phyloP scores from a whole-genome alignment of 2,329 filamentous ascomycete species.

The Aureobasidium subglaciale region DNA sequence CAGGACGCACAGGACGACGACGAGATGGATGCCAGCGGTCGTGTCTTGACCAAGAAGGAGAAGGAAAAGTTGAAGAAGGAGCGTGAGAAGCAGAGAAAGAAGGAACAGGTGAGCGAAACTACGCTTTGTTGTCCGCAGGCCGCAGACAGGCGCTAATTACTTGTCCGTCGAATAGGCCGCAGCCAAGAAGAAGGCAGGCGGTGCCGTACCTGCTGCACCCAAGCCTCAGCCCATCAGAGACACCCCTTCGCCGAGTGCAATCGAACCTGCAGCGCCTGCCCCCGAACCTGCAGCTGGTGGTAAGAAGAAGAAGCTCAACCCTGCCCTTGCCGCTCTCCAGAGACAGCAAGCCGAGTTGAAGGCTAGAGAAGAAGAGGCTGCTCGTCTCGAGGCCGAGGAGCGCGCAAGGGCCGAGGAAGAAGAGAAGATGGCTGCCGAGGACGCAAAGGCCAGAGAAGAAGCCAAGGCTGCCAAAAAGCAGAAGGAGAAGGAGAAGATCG shows the following conservation, averaged over 20 bases:
- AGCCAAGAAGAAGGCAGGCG: conserved; percentile 67
- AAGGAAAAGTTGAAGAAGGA: conserved; percentile 99
- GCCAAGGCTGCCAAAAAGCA: conserved; percentile 73
- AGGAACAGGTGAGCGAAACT: conserved; percentile 68
- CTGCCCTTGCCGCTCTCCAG: conserved; percentile 65
- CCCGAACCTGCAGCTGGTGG: conserved; percentile 46
- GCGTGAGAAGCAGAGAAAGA: conserved; percentile 96
- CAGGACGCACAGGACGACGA: conserved; percentile 43
- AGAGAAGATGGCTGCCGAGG: conserved; percentile 58
- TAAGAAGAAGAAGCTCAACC: conserved; percentile 86
- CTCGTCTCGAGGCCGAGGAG: conserved; percentile 53
- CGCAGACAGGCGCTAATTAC: background rate
- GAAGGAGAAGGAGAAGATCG: conserved; percentile 77
- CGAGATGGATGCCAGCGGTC: conserved; percentile 51
- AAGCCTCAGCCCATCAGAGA: conserved; percentile 37
- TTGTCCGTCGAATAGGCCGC: conserved; percentile 39
- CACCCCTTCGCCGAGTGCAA: background rate
- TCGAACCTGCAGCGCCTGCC: conserved; percentile 43
- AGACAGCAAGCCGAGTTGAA: conserved; percentile 77
- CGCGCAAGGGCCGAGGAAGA: conserved; percentile 59
- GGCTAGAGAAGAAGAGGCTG: conserved; percentile 57
- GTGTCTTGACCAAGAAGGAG: conserved; percentile 91
- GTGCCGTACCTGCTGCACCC: conserved; percentile 37
- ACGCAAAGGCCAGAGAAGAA: conserved; percentile 65
- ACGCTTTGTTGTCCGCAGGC: background rate